These are phyloP conservation scores for Leccinum olivaceopallidum DNA, from an alignment of 768 basidiomycete species.

Conservation along the genomic window DNA sequence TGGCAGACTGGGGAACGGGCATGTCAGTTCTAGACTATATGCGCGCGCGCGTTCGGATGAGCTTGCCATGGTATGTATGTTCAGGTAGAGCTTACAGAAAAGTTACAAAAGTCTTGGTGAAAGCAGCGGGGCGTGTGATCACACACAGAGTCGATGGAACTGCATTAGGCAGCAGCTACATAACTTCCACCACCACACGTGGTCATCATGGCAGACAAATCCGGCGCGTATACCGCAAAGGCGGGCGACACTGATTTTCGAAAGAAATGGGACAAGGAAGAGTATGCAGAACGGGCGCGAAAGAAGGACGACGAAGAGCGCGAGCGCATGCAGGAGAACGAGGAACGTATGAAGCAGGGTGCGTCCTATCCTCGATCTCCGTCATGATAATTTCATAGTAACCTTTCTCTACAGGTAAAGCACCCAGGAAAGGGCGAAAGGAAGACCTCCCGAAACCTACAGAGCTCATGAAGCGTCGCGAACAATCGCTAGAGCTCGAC, in stretches of 20 bases:
- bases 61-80: constrained; percentile 29
- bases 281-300: constrained; percentile 81
- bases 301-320: constrained; percentile 79
- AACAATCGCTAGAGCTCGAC: constrained; percentile 81
- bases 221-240: constrained; percentile 39
- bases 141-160: neutral
- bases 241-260: constrained; percentile 72
- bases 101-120: neutral
- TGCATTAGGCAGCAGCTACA: neutral
- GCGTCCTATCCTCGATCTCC: constrained; percentile 3
- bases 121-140: constrained; percentile 15
- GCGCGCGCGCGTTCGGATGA: constrained; percentile 7
- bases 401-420: constrained; percentile 63
- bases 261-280: constrained; percentile 95
- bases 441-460: constrained; percentile 92
- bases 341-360: constrained; percentile 85
- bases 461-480: constrained; percentile 88
- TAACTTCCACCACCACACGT: neutral
- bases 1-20: constrained; percentile 59
- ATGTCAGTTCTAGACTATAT: constrained; percentile 22
- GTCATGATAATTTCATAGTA: neutral
- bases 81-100: constrained; percentile 22
- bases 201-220: constrained; percentile 31
- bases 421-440: constrained; percentile 60
- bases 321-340: constrained; percentile 84